Conservation (phyloP, 371 early-diverging fungal species). For the Mucor saturninus region DNA sequence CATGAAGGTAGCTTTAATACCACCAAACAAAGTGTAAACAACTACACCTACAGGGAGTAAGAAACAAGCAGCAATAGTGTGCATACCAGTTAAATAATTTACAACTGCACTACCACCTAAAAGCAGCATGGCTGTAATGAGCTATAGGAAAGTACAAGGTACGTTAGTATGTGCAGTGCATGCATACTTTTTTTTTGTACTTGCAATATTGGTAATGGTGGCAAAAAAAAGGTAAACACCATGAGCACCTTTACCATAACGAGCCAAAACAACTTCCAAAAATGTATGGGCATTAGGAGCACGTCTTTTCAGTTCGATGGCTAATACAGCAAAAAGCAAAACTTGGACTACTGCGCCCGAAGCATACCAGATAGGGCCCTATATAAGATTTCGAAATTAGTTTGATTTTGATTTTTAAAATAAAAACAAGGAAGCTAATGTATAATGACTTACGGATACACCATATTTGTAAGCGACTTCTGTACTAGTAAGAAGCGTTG, state of each 20-base stretch:
- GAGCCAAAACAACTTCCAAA: conserved; percentile 67
- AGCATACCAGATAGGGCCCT: conserved; percentile 65
- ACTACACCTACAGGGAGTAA: conserved; percentile 72
- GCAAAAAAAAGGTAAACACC: conserved; percentile 63
- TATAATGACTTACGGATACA: conserved; percentile 49
- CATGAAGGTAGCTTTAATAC: conserved; percentile 74
- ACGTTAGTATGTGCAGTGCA: not conserved
- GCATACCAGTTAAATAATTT: conserved; percentile 69
- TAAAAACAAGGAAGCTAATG: not conserved
- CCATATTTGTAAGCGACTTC: conserved; percentile 74
- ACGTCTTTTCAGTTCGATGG: conserved; percentile 70
- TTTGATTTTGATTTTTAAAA: conserved; percentile 3
- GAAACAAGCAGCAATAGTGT: conserved; percentile 67
- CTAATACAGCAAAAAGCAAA: conserved; percentile 70
- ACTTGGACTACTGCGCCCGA: conserved; percentile 74
- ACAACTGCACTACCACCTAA: conserved; percentile 75
- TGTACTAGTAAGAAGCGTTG: conserved; percentile 67
- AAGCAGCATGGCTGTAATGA: conserved; percentile 74
- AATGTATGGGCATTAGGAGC: conserved; percentile 77
- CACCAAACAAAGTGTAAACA: conserved; percentile 69
- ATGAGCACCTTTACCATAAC: conserved; percentile 68
- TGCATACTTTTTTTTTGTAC: conserved; percentile 1
- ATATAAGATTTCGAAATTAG: not conserved
- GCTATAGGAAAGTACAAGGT: conserved; percentile 23
- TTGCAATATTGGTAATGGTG: conserved; percentile 56